Conservation (phyloP, 208 protist species). For the Trichomonas tenax region DNA sequence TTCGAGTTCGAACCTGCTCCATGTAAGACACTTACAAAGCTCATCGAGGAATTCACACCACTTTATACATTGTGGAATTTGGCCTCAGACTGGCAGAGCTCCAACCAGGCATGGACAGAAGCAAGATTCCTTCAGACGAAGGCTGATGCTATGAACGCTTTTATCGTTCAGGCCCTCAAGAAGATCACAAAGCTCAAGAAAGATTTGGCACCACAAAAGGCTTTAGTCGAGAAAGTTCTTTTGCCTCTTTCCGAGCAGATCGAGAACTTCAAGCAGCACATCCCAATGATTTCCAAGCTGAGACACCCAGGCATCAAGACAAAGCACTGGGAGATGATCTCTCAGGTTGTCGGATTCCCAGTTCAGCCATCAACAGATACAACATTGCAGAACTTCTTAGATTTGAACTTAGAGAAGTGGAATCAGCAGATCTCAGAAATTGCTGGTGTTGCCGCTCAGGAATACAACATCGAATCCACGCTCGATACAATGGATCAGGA, state of each 20-base stretch:
- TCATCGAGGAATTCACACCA: background rate
- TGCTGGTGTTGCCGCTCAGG: slow-evolving; percentile 70
- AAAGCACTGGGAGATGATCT: slow-evolving; percentile 56
- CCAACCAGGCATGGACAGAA: background rate
- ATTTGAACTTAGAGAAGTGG: slow-evolving; percentile 58
- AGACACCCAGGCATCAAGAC: slow-evolving; percentile 56
- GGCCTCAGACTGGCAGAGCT: background rate
- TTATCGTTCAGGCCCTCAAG: background rate
- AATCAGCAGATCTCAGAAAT: slow-evolving; percentile 67
- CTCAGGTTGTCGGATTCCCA: slow-evolving; percentile 56
- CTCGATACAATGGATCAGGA: slow-evolving; percentile 66
- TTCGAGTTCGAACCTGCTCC: background rate
- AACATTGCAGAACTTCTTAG: slow-evolving; percentile 62
- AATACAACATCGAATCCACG: slow-evolving; percentile 78
- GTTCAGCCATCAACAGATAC: slow-evolving; percentile 30
- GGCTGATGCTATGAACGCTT: background rate
- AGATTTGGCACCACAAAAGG: background rate
- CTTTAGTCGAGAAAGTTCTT: background rate
- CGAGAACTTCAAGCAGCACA: slow-evolving; percentile 73
- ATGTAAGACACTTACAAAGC: background rate
- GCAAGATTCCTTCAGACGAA: background rate
- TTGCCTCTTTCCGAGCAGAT: slow-evolving; percentile 46
- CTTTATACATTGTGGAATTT: background rate
- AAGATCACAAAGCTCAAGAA: background rate
- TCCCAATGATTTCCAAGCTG: slow-evolving; percentile 77